Percentiles rank a stretch among this genome's conserved stretches.
Conservation (phyloP, 108 stramenopile genomes). For the Ochromonas danica region DNA sequence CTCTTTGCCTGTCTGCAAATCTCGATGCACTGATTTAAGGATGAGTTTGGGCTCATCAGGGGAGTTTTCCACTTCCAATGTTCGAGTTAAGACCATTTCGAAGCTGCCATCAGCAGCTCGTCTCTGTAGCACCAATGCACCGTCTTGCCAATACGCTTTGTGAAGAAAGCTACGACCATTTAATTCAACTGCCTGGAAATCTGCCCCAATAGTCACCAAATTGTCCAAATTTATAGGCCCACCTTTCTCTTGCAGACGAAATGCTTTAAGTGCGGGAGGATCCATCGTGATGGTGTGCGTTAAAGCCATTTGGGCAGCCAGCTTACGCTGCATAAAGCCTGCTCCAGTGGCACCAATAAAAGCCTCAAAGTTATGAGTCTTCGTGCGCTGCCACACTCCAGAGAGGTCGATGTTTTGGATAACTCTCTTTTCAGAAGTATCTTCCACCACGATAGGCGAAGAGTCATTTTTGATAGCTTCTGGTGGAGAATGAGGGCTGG, state of each 20-base stretch:
- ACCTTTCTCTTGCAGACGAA: constrained; percentile 20
- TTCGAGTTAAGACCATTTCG: constrained; percentile 2
- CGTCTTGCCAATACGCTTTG: too few relatives aligned
- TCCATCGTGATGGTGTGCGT: constrained; percentile 30
- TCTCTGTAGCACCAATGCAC: not conserved
- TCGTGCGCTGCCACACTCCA: constrained; percentile 12
- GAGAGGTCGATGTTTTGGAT: not conserved
- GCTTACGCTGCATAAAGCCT: constrained; percentile 15
- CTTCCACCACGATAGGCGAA: too few relatives aligned
- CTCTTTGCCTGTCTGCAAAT: not conserved
- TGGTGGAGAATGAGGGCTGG: not conserved
- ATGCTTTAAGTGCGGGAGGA: not conserved
- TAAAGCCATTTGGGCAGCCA: constrained; percentile 25
- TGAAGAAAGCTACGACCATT: too few relatives aligned
- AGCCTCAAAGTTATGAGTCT: constrained; percentile 22
- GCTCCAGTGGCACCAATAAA: not conserved
- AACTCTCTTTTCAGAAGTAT: too few relatives aligned
- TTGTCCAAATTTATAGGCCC: not conserved
- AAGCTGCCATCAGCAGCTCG: not conserved
- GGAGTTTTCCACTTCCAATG: not conserved
- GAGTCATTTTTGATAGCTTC: not conserved
- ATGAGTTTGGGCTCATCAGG: not conserved
- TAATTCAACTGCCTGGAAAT: not conserved
- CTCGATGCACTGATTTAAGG: not conserved
- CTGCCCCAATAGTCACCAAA: not conserved